Evolutionary conservation across 2,329 filamentous ascomycete genomes (phyloP), one percentile per base, ranked within the genome.

Genomic region (Scytalidium lignicola): DNA sequence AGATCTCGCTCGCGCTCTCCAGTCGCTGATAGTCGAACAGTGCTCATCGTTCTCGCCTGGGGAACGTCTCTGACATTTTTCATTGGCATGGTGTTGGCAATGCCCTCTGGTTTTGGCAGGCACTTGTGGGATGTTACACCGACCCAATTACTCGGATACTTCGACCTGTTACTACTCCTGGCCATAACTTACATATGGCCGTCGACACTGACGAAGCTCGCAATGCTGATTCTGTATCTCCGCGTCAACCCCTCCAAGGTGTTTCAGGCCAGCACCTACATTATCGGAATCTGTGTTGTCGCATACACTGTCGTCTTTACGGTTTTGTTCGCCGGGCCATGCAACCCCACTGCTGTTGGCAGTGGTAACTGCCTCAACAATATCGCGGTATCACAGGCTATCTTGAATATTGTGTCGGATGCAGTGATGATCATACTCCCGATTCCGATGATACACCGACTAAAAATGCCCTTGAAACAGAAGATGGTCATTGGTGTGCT

Each of bases 401-500:
- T 51, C 9, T 43, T 62, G 22, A 58, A 59, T 17, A 62, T 62
- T 21, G 53, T 55, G 23, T 55, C 59, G 12, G 60, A 62, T 42
- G 56, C 61, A 44, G 51, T 51, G 12, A 58, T 59, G 8, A 55
- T 61, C 4, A 47, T 62, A 1, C 54, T 75, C 20, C 73, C 73
- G 0, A 59, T 70, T 10, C 62, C 74, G 19, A 65, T 75, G 23
- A 68, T 74, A 6, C 65, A 68, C 61, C 67, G 70, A n/a, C 60
- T 75, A 4, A 64, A 68, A 22, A 66, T 76, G 37, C 64, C 70
- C 3, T 57, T 49, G 15, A 60, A 64, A 17, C 72, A 75, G 55
- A 74, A 72, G 57, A 49, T 72, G 21, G 70, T 66, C 1, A 56
- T 75, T 8, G 69, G 67, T 42, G 56, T 66, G 4, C 66, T 75